Evolutionary conservation across 805 yeast genomes (phyloP).

Genomic region (Spathaspora boniae): DNA sequence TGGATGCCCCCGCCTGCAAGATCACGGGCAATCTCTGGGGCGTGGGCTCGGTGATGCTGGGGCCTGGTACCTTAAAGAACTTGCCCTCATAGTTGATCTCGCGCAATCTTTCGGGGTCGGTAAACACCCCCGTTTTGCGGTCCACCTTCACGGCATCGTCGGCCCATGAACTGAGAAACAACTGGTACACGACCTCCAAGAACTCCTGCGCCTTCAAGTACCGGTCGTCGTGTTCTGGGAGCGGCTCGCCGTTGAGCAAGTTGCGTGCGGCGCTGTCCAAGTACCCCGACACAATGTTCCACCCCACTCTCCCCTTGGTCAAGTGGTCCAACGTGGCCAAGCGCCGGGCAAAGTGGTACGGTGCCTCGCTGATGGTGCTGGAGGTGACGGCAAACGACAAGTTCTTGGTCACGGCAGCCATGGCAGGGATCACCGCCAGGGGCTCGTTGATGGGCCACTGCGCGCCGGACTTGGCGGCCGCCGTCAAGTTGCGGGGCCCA

Average conservation of each 20-base stretch:
- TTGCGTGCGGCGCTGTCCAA: slow-evolving; percentile 41
- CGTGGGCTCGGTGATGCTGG: slow-evolving; percentile 39
- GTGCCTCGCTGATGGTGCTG: slow-evolving; percentile 41
- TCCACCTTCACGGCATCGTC: slow-evolving; percentile 37
- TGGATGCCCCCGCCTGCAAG: slow-evolving; percentile 44
- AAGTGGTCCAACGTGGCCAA: slow-evolving; percentile 43
- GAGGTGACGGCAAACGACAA: slow-evolving; percentile 41
- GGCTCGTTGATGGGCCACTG: slow-evolving; percentile 41
- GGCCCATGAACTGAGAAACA: slow-evolving; percentile 42
- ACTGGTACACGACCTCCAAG: slow-evolving; percentile 36
- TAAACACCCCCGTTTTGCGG: slow-evolving; percentile 25
- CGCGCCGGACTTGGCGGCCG: slow-evolving; percentile 31
- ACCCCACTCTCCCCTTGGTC: slow-evolving; percentile 43
- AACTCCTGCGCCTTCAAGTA: slow-evolving; percentile 41
- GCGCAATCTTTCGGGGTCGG: slow-evolving; percentile 38
- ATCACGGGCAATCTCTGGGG: slow-evolving; percentile 41
- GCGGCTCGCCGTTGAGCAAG: slow-evolving; percentile 29
- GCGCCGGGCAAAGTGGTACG: slow-evolving; percentile 40
- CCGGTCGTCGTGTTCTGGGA: slow-evolving; percentile 40
- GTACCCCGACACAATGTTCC: slow-evolving; percentile 45
- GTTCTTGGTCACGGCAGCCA: slow-evolving; percentile 44
- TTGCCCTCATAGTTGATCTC: slow-evolving; percentile 41
- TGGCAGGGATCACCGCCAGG: slow-evolving; percentile 30
- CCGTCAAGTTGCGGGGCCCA: slow-evolving; percentile 35
- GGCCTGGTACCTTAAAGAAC: slow-evolving; percentile 42